Percentiles rank a stretch among this genome's conserved stretches.
Conservation (phyloP, 2,329 filamentous ascomycete genomes). For the Hortaea sp. region DNA sequence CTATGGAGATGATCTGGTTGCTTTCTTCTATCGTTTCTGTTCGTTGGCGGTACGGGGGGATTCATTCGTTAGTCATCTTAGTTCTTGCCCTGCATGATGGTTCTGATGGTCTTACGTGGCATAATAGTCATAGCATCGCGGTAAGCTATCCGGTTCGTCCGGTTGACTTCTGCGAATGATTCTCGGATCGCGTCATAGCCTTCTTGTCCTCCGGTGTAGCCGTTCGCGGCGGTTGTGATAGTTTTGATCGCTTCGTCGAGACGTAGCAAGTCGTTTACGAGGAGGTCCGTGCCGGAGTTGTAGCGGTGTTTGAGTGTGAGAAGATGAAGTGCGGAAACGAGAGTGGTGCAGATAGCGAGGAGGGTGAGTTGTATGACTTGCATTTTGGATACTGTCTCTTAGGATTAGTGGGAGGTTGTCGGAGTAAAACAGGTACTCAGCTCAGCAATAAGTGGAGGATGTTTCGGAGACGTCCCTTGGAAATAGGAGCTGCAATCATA, state of each 20-base stretch:
- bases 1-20: constrained; percentile 13
- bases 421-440: too few species aligned
- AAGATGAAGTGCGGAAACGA: background rate
- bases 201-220: constrained; percentile 10
- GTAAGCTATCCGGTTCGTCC: constrained; percentile 15
- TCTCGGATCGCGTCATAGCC: constrained; percentile 11
- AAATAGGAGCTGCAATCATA: too few species aligned
- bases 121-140: constrained; percentile 14
- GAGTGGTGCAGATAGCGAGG: background rate
- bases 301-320: background rate
- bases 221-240: constrained; percentile 7
- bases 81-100: background rate
- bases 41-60: too few species aligned
- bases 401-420: too few species aligned
- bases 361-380: background rate
- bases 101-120: constrained; percentile 8
- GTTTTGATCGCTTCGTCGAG: constrained; percentile 12
- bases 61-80: background rate
- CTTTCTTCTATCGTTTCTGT: constrained; percentile 10
- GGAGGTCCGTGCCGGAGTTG: constrained; percentile 11
- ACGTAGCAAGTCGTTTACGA: constrained; percentile 9
- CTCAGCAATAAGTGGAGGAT: too few species aligned
- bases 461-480: too few species aligned
- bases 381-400: too few species aligned
- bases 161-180: constrained; percentile 12